Evolutionary conservation across 768 basidiomycete species (phyloP).

Genomic region (Tulasnella sp.): DNA sequence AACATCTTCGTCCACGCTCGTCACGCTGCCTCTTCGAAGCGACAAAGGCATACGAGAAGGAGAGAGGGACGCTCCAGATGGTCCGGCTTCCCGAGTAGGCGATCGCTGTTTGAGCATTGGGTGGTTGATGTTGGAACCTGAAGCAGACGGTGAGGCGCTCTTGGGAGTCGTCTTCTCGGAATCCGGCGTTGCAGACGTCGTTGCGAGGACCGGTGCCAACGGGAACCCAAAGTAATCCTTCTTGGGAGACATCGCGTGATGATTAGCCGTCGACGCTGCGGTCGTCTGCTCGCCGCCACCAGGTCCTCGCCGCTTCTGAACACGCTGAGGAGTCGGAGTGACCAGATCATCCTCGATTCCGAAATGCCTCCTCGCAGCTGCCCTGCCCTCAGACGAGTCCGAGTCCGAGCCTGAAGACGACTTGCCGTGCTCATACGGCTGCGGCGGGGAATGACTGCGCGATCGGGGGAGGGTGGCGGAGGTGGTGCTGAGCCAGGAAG

Average conservation of each 20-base stretch:
- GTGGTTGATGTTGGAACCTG: not conserved
- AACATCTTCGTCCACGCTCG: not conserved
- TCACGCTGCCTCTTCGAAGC: not conserved
- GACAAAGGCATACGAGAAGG: not conserved
- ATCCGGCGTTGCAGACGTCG: not conserved
- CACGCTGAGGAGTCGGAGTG: slow-evolving; percentile 21
- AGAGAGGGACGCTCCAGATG: not conserved
- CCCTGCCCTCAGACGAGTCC: slow-evolving; percentile 3
- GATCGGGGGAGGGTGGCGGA: not conserved
- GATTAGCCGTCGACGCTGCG: too few species aligned
- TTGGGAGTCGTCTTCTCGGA: slow-evolving; percentile 9
- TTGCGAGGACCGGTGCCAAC: not conserved
- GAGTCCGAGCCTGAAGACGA: not conserved
- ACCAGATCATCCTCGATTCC: slow-evolving; percentile 22
- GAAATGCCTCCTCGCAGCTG: not conserved
- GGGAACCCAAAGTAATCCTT: slow-evolving; percentile 30
- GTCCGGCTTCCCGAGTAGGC: not conserved
- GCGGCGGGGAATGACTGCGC: not conserved
- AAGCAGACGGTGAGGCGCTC: not conserved
- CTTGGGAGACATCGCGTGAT: slow-evolving; percentile 1
- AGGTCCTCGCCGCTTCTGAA: not conserved
- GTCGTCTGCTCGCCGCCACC: not conserved
- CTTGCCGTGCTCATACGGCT: not conserved
- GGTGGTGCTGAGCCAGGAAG: not conserved
- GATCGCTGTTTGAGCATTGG: not conserved